These are phyloP conservation scores for Blastomyces silverae DNA, from an alignment of 2,329 filamentous ascomycete species.

Conservation along the genomic window DNA sequence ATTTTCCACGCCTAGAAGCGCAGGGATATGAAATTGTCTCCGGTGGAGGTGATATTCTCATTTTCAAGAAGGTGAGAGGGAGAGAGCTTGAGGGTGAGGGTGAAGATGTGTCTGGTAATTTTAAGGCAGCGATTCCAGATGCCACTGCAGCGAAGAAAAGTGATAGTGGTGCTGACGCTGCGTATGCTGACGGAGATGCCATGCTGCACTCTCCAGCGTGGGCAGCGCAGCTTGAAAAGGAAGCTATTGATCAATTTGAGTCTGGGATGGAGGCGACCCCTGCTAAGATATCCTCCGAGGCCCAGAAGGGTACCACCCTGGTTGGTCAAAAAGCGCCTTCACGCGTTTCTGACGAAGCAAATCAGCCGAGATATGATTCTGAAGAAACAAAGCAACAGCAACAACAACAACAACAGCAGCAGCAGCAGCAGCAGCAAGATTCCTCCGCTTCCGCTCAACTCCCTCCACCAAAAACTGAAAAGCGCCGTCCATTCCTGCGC, in stretches of 20 bases:
- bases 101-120: neutral
- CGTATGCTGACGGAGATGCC: neutral
- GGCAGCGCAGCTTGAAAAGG: slow-evolving; percentile 16
- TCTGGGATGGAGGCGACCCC: neutral
- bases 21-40: slow-evolving; percentile 41
- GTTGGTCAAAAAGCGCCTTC: neutral
- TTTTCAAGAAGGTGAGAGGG: slow-evolving; percentile 30
- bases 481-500: slow-evolving; percentile 18
- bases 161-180: neutral
- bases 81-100: neutral
- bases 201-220: slow-evolving; percentile 16
- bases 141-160: neutral
- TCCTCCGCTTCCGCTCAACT: neutral
- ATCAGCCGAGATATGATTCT: neutral
- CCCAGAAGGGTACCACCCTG: slow-evolving; percentile 21
- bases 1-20: slow-evolving; percentile 34
- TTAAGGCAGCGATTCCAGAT: neutral
- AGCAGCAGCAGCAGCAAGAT: slow-evolving; percentile 20
- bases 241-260: slow-evolving; percentile 17
- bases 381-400: slow-evolving; percentile 12
- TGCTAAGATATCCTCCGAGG: slow-evolving; percentile 8
- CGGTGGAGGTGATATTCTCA: slow-evolving; percentile 38
- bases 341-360: slow-evolving; percentile 19
- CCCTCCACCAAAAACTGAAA: slow-evolving; percentile 8
- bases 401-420: neutral